Conservation (phyloP, 192 early-diverging fungal species). For the Chytriomyces sp. region DNA sequence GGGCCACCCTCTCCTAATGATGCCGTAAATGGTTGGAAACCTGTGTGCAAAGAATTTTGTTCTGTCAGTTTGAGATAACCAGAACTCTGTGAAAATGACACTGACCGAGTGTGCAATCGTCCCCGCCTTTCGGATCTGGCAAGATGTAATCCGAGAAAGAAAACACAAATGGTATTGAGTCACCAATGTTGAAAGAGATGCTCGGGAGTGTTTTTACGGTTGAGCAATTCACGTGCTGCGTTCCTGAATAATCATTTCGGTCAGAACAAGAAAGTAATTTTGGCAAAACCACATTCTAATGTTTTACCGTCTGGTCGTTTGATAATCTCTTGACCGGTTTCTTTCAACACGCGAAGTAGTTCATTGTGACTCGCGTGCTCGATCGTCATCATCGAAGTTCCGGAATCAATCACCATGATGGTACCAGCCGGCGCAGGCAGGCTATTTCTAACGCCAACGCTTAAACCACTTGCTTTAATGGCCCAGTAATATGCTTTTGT, state of each 20-base stretch:
- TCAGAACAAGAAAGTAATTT: not conserved
- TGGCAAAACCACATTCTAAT: not conserved
- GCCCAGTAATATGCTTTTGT: slow-evolving; percentile 20
- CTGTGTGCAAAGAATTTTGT: not conserved
- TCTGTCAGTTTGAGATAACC: not conserved
- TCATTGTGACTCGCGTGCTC: not conserved
- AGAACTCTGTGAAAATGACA: not conserved
- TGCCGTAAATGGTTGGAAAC: not conserved
- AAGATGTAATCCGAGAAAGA: slow-evolving; percentile 8
- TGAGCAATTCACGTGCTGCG: not conserved
- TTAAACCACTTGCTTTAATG: not conserved
- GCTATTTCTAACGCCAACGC: not conserved
- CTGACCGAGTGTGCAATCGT: slow-evolving; percentile 15
- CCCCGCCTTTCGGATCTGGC: not conserved
- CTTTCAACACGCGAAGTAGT: not conserved
- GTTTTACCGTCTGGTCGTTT: not conserved
- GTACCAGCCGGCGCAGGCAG: not conserved
- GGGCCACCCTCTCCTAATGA: not conserved
- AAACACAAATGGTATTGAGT: not conserved
- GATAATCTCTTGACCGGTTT: not conserved
- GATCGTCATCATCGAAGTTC: slow-evolving; percentile 14
- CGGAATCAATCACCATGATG: slow-evolving; percentile 13
- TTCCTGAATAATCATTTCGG: no score
- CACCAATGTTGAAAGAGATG: slow-evolving; percentile 4
- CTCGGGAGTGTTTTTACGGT: not conserved